Base-by-base conservation (phyloP, 306 rosid species). In the Vigna nakashimae region DNA sequence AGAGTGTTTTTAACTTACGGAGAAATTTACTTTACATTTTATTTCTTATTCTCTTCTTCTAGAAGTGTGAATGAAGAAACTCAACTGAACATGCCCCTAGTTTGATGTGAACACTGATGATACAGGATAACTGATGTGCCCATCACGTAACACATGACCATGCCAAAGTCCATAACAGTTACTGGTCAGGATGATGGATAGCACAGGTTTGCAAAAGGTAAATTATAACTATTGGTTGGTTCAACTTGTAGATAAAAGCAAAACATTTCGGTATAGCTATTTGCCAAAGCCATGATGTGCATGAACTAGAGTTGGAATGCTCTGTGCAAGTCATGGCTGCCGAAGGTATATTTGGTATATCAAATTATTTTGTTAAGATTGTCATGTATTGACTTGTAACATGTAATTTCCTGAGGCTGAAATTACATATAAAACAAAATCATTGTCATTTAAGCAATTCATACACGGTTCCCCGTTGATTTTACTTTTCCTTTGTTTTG, bases 131-230 rank as follows among this genome's bases (percentile, higher is more conserved):
- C 71, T 84, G 75, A 76, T 87, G 87, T 82, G 55, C 48, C 84
- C 91, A 22, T 89, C 79, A 82, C 89, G 93, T 73, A 89, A 77
- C 74, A 62, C 90, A 89, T 3, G 83, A 84, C 32, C 89, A 83
- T 16, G 58, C 43, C 15, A 26, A 78, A 58, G 71, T 58, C 22
- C 46, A 40, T 58, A 49, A 5, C 59, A 46, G 55, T 22, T 60
- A 22, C 46, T 15, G 50, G 30, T 60, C 30, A 57, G 16, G 48
- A 38, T 69, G 70, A 53, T 22, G 90, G 88, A 57, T 79, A 82
- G 36, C 87, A 88, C 81, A 86, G 94, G 74, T 83, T 86, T 68
- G 87, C 83, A 79, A 88, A 49, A 91, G 92, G 94, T 91, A 83
- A 30, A 28, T 1, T 51, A 64, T 32, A 17, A 58, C 40, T 51